A percentile compares a stretch with the other conserved stretches of the same genome.
Evolutionary conservation across 2,329 filamentous ascomycete species (phyloP).

Genomic region (Phoma sp.): DNA sequence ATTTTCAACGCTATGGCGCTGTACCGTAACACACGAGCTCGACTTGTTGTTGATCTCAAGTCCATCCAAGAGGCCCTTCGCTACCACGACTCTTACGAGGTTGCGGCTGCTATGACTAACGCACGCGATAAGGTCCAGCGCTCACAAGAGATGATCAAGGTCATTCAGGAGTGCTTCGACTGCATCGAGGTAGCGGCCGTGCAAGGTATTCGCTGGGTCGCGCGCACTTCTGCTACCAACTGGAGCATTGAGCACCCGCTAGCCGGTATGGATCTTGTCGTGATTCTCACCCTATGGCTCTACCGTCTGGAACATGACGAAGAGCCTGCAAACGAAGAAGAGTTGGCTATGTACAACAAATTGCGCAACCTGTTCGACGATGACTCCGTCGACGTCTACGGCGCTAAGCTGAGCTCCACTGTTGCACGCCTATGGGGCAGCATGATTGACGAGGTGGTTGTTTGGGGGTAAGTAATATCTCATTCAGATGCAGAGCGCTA

Average conservation of each 20-base stretch:
- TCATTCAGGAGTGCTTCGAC: slow-evolving; percentile 96
- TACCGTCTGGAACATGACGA: slow-evolving; percentile 99
- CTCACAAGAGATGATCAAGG: slow-evolving; percentile 96
- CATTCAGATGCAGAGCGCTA: not conserved
- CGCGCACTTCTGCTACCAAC: slow-evolving; percentile 95
- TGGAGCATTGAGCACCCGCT: slow-evolving; percentile 99
- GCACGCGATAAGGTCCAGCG: slow-evolving; percentile 93
- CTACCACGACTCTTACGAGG: slow-evolving; percentile 96
- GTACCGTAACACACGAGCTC: slow-evolving; percentile 90
- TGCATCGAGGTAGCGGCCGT: slow-evolving; percentile 95
- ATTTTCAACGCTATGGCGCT: slow-evolving; percentile 99
- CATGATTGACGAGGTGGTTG: slow-evolving; percentile 97
- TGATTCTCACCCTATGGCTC: slow-evolving; percentile 96
- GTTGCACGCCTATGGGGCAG: slow-evolving; percentile 95
- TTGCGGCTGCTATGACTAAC: slow-evolving; percentile 94
- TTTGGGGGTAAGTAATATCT: slow-evolving; percentile 87
- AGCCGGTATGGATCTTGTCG: slow-evolving; percentile 95
- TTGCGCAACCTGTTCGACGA: slow-evolving; percentile 89
- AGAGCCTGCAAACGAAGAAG: slow-evolving; percentile 83
- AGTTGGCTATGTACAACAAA: slow-evolving; percentile 90
- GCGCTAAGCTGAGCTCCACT: slow-evolving; percentile 87
- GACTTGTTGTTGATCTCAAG: slow-evolving; percentile 94
- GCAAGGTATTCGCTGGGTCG: slow-evolving; percentile 96
- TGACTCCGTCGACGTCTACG: slow-evolving; percentile 82
- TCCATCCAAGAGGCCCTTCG: slow-evolving; percentile 93